Conservation (phyloP, 148 eudicot species). For the Spergularia bocconei region DNA sequence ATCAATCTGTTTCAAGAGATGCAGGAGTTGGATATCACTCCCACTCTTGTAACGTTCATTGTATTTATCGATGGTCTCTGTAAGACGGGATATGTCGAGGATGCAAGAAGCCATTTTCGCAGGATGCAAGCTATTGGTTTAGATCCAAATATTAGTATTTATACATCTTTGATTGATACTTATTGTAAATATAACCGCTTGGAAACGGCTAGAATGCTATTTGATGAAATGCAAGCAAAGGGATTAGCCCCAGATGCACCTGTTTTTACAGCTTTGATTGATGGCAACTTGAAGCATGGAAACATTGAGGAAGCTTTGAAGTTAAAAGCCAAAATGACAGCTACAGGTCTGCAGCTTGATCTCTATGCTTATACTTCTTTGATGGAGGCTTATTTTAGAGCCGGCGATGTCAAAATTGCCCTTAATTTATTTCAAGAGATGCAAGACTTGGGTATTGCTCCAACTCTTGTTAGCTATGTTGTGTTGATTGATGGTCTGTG, state of each 20-base stretch:
- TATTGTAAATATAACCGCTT: conserved; percentile 63
- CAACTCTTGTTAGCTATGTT: conserved; percentile 61
- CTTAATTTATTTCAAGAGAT: conserved; percentile 62
- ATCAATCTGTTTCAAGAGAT: conserved; percentile 52
- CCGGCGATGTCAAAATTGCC: conserved; percentile 56
- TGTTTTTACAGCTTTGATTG: conserved; percentile 76
- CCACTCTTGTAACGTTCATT: conserved; percentile 62
- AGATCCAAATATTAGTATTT: conserved; percentile 58
- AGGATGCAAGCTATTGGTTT: conserved; percentile 51
- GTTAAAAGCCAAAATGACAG: conserved; percentile 44
- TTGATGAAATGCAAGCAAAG: conserved; percentile 64
- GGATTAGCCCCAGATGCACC: conserved; percentile 66
- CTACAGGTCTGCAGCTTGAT: conserved; percentile 66
- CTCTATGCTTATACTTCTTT: conserved; percentile 68
- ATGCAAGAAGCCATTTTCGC: conserved; percentile 54
- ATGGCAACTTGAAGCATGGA: conserved; percentile 75
- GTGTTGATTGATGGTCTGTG: conserved; percentile 80
- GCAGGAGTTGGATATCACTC: conserved; percentile 49
- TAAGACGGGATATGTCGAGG: conserved; percentile 63
- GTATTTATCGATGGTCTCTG: conserved; percentile 80
- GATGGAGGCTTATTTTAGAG: conserved; percentile 55
- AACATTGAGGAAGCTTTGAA: conserved; percentile 60
- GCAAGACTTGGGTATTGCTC: conserved; percentile 51
- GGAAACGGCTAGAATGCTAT: conserved; percentile 57
- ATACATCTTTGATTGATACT: conserved; percentile 76